Conservation (phyloP, 2,329 filamentous ascomycete species). For the Bipolaris oryzae region DNA sequence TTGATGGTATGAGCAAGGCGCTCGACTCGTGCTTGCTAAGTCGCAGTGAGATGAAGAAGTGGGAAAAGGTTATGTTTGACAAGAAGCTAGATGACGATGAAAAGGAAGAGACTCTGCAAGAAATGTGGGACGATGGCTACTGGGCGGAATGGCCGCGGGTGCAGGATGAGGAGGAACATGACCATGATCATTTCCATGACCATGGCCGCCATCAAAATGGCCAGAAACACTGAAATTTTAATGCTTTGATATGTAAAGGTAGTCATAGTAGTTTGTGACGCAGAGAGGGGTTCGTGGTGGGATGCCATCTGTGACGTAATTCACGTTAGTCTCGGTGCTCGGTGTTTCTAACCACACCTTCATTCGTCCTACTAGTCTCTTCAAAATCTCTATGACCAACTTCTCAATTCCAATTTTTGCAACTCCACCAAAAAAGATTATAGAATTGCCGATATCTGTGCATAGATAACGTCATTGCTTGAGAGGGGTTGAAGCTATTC, state of each 20-base stretch:
- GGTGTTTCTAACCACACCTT: neutral
- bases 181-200: constrained; percentile 24
- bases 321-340: neutral
- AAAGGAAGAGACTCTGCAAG: constrained; percentile 55
- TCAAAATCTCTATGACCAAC: too few species aligned
- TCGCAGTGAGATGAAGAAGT: constrained; percentile 60
- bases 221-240: neutral
- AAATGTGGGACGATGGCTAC: constrained; percentile 65
- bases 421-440: too few species aligned
- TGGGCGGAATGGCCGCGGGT: constrained; percentile 58
- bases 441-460: too few species aligned
- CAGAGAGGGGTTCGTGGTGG: neutral
- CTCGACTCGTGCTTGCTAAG: constrained; percentile 67
- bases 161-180: constrained; percentile 37
- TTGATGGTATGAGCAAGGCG: constrained; percentile 56
- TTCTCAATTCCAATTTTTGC: too few species aligned
- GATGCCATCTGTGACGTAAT: constrained; percentile 4
- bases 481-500: too few species aligned
- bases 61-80: constrained; percentile 49
- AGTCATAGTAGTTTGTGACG: neutral
- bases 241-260: neutral
- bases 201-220: constrained; percentile 6
- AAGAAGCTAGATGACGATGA: constrained; percentile 38
- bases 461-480: too few species aligned
- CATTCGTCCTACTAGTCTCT: neutral